Conservation (phyloP, 768 basidiomycete genomes). For the Pleurotus tuber-regium region DNA sequence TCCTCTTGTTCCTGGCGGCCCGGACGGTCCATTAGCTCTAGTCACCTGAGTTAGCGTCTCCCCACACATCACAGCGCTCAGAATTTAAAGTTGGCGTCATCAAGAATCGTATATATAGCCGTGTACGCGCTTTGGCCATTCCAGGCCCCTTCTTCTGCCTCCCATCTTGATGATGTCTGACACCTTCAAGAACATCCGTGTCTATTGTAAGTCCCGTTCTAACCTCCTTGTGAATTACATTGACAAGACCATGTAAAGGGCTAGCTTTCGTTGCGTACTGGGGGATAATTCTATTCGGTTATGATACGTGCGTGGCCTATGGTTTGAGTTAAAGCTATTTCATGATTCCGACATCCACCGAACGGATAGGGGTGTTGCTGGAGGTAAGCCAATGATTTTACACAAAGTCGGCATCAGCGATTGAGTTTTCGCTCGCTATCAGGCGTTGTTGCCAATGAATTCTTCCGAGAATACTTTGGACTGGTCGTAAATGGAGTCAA, state of each 20-base stretch:
- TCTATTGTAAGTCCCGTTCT: neutral
- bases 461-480: constrained; percentile 4
- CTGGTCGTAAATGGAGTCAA: neutral
- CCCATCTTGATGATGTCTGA: neutral
- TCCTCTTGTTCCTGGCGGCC: no score
- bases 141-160: neutral
- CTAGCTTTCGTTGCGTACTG: constrained; percentile 73
- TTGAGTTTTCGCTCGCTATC: neutral
- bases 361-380: constrained; percentile 10
- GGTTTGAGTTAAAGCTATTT: neutral
- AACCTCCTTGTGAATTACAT: neutral
- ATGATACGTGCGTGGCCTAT: constrained; percentile 55
- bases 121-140: neutral
- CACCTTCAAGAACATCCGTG: constrained; percentile 2
- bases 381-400: neutral
- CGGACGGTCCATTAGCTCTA: no score
- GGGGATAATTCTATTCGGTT: constrained; percentile 83
- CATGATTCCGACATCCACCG: neutral
- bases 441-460: constrained; percentile 3
- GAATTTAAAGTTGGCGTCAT: no score
- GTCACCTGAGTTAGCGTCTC: no score
- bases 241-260: constrained; percentile 36
- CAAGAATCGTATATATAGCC: neutral
- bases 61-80: no score
- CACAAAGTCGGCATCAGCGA: neutral